Evolutionary conservation across 2,329 filamentous ascomycete species (phyloP).

Genomic region (Leptosphaerulina australis): DNA sequence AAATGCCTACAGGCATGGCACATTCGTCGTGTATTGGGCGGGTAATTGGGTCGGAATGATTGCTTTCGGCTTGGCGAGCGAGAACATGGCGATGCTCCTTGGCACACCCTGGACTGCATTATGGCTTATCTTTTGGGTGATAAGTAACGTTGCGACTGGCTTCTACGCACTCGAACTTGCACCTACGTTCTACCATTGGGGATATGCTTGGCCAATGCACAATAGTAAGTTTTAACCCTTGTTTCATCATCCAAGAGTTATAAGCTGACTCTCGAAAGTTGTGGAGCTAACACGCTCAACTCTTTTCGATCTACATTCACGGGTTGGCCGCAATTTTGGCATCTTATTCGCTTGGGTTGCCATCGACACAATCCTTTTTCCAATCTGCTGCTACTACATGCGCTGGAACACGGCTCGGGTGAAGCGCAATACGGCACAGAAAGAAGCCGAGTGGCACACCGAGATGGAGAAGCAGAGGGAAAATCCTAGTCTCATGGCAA

Average conservation of each 20-base stretch:
- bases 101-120: slow-evolving; percentile 66
- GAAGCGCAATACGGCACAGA: slow-evolving; percentile 32
- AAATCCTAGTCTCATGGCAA: slow-evolving; percentile 31
- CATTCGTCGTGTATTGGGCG: slow-evolving; percentile 69
- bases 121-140: slow-evolving; percentile 72
- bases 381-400: slow-evolving; percentile 54
- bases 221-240: slow-evolving; percentile 51
- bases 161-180: slow-evolving; percentile 66
- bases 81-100: slow-evolving; percentile 69
- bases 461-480: slow-evolving; percentile 41
- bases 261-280: slow-evolving; percentile 45
- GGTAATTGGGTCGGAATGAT: slow-evolving; percentile 67
- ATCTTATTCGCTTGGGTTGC: slow-evolving; percentile 64
- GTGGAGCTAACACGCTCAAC: slow-evolving; percentile 65
- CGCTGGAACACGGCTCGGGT: slow-evolving; percentile 46
- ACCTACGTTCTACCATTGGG: slow-evolving; percentile 65
- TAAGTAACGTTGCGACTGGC: slow-evolving; percentile 65
- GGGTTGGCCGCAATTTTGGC: slow-evolving; percentile 65
- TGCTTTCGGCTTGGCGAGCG: slow-evolving; percentile 66
- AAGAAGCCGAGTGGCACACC: slow-evolving; percentile 32
- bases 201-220: slow-evolving; percentile 68
- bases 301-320: slow-evolving; percentile 64
- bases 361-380: slow-evolving; percentile 61
- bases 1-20: slow-evolving; percentile 62
- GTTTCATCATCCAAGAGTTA: neutral